Evolutionary conservation across 305 asterid genomes (phyloP), one percentile per base, ranked within the genome.

Genomic region (Solanum aculeatissimum): DNA sequence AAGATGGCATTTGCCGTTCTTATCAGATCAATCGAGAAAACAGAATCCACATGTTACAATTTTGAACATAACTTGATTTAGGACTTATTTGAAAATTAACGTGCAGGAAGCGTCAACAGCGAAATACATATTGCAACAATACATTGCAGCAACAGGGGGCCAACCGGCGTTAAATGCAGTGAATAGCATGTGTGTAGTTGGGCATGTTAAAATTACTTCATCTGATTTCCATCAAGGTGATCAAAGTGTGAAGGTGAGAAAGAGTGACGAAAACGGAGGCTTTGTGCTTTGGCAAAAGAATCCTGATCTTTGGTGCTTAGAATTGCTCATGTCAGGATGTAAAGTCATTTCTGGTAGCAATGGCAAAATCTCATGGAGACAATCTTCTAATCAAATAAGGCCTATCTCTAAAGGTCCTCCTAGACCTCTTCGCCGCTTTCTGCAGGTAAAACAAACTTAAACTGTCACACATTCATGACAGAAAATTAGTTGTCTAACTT

Each of bases 61-160:
- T 66, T 11, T 29, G 21, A 27, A 13, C 72, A 29, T 1, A 65
- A 29, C 19, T 66, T 32, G 35, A 32, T 32, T 32, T 32, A 32
- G 3, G 35, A 32, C 35, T 32, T 32, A 32, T 32, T 32, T 32
- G 35, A 32, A 32, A 32, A 32, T 32, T 35, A 35, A 35, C 40
- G 35, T 98, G 97, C 91, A 97, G 98, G 98, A 95, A 89, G 94
- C 97, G 2, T 94, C 97, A 15, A 97, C 98, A 0, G 99, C 99
- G 0, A 97, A 94, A 86, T 97, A 97, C 85, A 97, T 97, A 3
- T 97, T 97, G 35, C 98, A 95, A 74, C 99, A 97, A 83, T 97
- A 97, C 62, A 87, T 95, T 72, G 99, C 99, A 45, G 98, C 99
- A 19, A 92, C 97, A 0, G 99, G 99, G 51, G 79, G 99, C 95